A percentile compares a stretch with the other conserved stretches of the same genome.
Evolutionary conservation across 352 stramenopile species (phyloP).

Genomic region (Pythium myriotylum): DNA sequence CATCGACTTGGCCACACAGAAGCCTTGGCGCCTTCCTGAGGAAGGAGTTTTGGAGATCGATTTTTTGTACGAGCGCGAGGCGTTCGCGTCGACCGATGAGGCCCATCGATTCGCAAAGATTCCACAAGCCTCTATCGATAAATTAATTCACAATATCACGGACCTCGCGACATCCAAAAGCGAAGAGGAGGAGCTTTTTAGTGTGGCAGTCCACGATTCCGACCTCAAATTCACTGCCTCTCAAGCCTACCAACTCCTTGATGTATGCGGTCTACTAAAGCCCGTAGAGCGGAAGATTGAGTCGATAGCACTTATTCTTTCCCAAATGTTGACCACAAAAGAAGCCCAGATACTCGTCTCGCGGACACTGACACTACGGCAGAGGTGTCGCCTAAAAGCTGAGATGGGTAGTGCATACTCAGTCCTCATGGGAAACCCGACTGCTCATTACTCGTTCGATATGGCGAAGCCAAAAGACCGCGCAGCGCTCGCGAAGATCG

Average conservation of each 20-base stretch:
- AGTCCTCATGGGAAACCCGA: slow-evolving; percentile 83
- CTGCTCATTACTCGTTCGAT: slow-evolving; percentile 80
- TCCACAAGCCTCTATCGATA: slow-evolving; percentile 63
- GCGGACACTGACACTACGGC: slow-evolving; percentile 60
- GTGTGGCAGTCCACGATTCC: slow-evolving; percentile 75
- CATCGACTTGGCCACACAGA: slow-evolving; percentile 57
- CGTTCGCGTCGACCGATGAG: slow-evolving; percentile 60
- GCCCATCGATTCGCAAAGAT: slow-evolving; percentile 58
- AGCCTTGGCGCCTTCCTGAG: slow-evolving; percentile 66
- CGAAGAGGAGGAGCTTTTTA: slow-evolving; percentile 79
- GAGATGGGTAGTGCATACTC: slow-evolving; percentile 86
- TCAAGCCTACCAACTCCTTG: slow-evolving; percentile 81
- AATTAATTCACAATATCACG: slow-evolving; percentile 76
- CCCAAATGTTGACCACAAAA: slow-evolving; percentile 84
- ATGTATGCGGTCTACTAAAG: slow-evolving; percentile 70
- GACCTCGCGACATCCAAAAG: slow-evolving; percentile 48
- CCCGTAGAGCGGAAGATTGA: slow-evolving; percentile 58
- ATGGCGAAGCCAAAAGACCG: slow-evolving; percentile 77
- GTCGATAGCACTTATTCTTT: slow-evolving; percentile 68
- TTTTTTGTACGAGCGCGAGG: slow-evolving; percentile 81
- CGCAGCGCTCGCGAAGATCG: slow-evolving; percentile 75
- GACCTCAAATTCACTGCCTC: slow-evolving; percentile 78
- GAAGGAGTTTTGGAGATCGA: slow-evolving; percentile 67
- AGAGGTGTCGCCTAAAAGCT: slow-evolving; percentile 78
- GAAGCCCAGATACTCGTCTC: slow-evolving; percentile 76